These are phyloP conservation scores for Tolypocladium tropicale DNA, from an alignment of 2,329 filamentous ascomycete species.

Conservation along the genomic window DNA sequence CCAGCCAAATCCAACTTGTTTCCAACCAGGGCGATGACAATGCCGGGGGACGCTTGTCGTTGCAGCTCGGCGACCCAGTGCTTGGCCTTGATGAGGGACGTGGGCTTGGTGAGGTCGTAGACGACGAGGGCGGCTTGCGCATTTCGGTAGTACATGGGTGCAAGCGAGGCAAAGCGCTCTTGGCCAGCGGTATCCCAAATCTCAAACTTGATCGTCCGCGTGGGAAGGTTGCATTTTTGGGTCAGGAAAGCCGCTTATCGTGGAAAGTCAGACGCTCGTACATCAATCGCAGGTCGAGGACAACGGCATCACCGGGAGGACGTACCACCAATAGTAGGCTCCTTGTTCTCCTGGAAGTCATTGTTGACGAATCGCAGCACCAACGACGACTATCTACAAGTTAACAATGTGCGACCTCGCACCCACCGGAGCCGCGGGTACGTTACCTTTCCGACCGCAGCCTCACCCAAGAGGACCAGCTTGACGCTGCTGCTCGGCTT, in stretches of 20 bases:
- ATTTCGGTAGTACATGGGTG: conserved; percentile 99
- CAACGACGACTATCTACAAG: conserved; percentile 65
- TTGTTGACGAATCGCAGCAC: conserved; percentile 99
- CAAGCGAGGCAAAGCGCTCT: conserved; percentile 91
- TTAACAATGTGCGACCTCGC: conserved; percentile 8
- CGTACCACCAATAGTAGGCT: conserved; percentile 94
- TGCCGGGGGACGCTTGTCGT: conserved; percentile 88
- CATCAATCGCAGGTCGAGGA: background rate
- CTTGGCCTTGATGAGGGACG: conserved; percentile 90
- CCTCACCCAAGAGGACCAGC: conserved; percentile 94
- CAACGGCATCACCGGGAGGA: conserved; percentile 10
- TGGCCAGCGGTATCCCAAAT: conserved; percentile 99
- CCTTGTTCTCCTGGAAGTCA: conserved; percentile 99
- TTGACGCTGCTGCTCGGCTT: conserved; percentile 99
- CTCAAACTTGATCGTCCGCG: conserved; percentile 83
- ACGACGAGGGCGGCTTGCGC: conserved; percentile 95
- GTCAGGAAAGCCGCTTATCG: conserved; percentile 86
- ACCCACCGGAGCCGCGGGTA: conserved; percentile 3
- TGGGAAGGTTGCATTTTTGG: conserved; percentile 95
- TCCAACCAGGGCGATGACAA: conserved; percentile 92
- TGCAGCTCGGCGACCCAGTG: conserved; percentile 98
- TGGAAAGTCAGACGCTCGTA: background rate
- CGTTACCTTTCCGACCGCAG: conserved; percentile 90
- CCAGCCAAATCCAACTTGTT: conserved; percentile 90
- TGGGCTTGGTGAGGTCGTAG: conserved; percentile 96